Evolutionary conservation across 192 early-diverging fungal species (phyloP).

Genomic region (Coemansia sp.): DNA sequence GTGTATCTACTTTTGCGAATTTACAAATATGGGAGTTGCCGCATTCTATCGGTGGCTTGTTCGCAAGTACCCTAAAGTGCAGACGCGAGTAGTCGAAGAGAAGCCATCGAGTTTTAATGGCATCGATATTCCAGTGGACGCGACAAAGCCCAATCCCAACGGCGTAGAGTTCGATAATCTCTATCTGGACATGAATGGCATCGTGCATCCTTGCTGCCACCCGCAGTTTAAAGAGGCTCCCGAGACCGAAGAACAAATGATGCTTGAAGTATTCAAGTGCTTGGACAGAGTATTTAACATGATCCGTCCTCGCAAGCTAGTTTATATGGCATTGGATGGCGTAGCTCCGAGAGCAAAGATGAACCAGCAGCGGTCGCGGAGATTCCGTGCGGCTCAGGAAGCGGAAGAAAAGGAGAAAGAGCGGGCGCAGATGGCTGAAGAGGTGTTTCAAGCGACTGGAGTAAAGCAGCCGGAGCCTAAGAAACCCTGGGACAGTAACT

Average conservation of each 20-base stretch:
- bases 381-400: constrained; percentile 92
- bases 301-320: constrained; percentile 87
- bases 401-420: constrained; percentile 40
- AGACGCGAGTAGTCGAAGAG: constrained; percentile 72
- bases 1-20: neutral
- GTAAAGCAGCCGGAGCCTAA: constrained; percentile 50
- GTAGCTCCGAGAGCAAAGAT: constrained; percentile 99
- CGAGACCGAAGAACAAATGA: constrained; percentile 89
- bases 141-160: constrained; percentile 86
- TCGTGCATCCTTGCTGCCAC: constrained; percentile 84
- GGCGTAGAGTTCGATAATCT: constrained; percentile 91
- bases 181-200: constrained; percentile 99
- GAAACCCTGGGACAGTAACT: constrained; percentile 90
- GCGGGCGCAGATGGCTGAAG: constrained; percentile 44
- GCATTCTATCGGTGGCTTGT: constrained; percentile 78
- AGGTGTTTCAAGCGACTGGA: constrained; percentile 52
- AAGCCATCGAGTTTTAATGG: constrained; percentile 64
- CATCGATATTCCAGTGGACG: constrained; percentile 77
- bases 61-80: constrained; percentile 73
- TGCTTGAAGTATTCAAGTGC: constrained; percentile 92
- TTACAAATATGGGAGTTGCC: constrained; percentile 69
- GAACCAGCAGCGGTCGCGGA: constrained; percentile 98
- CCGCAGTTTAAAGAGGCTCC: constrained; percentile 63
- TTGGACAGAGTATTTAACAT: constrained; percentile 93
- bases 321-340: constrained; percentile 98